A percentile compares a stretch with the other conserved stretches of the same genome.
Conservation (phyloP, 2,329 filamentous ascomycete genomes). For the Xylariales sp. region DNA sequence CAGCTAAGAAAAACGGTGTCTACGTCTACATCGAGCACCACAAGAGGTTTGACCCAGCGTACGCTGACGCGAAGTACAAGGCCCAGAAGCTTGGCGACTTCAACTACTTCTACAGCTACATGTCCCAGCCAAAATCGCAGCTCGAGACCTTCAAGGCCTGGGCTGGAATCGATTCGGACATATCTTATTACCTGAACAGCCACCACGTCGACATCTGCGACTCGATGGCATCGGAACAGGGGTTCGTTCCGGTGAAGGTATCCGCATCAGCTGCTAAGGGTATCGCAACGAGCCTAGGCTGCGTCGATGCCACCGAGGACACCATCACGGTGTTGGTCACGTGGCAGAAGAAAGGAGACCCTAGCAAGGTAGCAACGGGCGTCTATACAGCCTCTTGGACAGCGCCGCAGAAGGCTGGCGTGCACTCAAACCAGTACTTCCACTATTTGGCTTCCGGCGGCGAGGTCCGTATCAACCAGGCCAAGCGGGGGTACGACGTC, state of each 20-base stretch:
- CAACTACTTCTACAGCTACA: constrained; percentile 98
- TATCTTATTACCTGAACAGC: constrained; percentile 95
- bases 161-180: constrained; percentile 92
- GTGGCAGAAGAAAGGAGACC: constrained; percentile 80
- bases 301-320: constrained; percentile 84
- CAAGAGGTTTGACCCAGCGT: constrained; percentile 94
- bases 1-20: constrained; percentile 78
- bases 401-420: constrained; percentile 88
- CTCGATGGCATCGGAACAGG: constrained; percentile 81
- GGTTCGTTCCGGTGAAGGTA: constrained; percentile 82
- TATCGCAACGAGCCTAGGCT: constrained; percentile 81
- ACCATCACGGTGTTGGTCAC: constrained; percentile 92
- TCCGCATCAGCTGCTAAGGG: constrained; percentile 82
- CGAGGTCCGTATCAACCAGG: constrained; percentile 91
- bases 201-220: constrained; percentile 95
- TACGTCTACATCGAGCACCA: constrained; percentile 96
- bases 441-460: constrained; percentile 89
- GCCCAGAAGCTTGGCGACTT: constrained; percentile 86
- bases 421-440: constrained; percentile 98
- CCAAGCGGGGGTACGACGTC: constrained; percentile 93
- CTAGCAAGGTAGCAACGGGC: constrained; percentile 79
- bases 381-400: constrained; percentile 97
- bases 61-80: constrained; percentile 85
- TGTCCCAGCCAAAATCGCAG: constrained; percentile 92
- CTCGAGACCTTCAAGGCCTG: constrained; percentile 95